A percentile compares a stretch with the other conserved stretches of the same genome.
phyloP scores from a whole-genome alignment of 2,329 filamentous ascomycete species.

The Trichoderma sp. region DNA sequence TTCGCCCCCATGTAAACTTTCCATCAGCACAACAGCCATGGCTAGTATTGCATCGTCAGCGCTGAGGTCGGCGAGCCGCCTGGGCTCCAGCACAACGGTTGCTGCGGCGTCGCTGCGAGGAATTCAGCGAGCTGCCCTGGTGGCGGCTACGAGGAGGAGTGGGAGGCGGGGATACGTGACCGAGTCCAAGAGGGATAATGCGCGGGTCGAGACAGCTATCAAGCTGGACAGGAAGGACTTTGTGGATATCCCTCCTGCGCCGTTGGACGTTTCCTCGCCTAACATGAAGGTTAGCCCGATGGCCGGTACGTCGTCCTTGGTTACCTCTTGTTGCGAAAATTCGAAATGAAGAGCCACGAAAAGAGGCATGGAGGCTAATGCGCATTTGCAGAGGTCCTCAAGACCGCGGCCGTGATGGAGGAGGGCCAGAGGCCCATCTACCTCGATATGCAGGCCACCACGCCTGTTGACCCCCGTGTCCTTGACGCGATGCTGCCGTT shows the following conservation, averaged over 20 bases:
- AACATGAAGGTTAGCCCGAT: conserved; percentile 73
- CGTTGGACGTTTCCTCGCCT: conserved; percentile 45
- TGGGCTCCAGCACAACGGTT: conserved; percentile 48
- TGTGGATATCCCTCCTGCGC: conserved; percentile 53
- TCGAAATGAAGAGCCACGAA: not conserved
- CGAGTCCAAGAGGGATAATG: conserved; percentile 76
- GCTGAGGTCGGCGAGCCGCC: conserved; percentile 74
- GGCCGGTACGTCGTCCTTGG: conserved; percentile 51
- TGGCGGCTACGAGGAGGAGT: conserved; percentile 37
- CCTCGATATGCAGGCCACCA: conserved; percentile 97
- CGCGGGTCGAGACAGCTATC: conserved; percentile 85
- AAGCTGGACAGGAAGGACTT: conserved; percentile 86
- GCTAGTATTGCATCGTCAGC: conserved; percentile 68
- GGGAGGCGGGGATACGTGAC: conserved; percentile 75
- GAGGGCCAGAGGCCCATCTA: conserved; percentile 94
- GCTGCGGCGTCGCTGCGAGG: conserved; percentile 37
- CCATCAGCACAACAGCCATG: conserved; percentile 50
- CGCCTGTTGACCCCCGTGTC: conserved; percentile 90
- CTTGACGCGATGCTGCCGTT: conserved; percentile 96
- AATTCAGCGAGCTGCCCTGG: conserved; percentile 38
- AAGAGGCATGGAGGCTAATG: conserved; percentile 24
- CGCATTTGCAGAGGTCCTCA: conserved; percentile 67
- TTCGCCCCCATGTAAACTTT: conserved; percentile 31
- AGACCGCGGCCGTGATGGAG: conserved; percentile 91
- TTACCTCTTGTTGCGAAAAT: conserved; percentile 7